Base-by-base conservation (phyloP, 352 stramenopile species). In the Pythium dissimile region DNA sequence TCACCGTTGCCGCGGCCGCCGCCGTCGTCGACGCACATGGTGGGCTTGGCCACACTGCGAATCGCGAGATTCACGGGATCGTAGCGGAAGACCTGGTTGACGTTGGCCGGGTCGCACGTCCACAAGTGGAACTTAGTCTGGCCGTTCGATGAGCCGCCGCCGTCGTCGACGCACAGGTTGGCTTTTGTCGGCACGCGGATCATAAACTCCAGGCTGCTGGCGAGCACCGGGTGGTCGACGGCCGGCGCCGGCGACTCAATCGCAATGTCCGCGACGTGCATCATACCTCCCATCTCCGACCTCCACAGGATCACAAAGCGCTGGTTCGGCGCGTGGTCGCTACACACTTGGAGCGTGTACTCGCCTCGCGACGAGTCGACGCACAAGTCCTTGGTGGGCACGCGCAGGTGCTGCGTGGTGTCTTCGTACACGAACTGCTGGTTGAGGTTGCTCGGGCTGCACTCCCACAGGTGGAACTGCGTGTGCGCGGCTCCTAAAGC, bases 351-450 rank as follows among this genome's bases (percentile, higher is more conserved):
- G 4, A 53, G 5, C n/a, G 27, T 53, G 30, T 53, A 53, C 6
- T 26, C 21, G 30, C 31, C 34, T 3, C 24, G n/a, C 2, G 21
- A 12, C 31, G 44, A 12, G 31, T 45, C 48, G 43, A 72, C 45
- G 26, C 68, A 76, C 13, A 71, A 31, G 24, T 58, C 53, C 39
- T 64, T 62, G 3, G 12, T 35, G 2, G 48, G 48, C 13, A 44
- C 39, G 27, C 30, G 23, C 21, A 48, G 26, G 21, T 48, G 51
- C 31, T 50, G 51, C 38, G 41, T 48, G 10, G 41, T 20, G 6
- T 42, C 30, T 11, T 59, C 24, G 18, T 48, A 59, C 4, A 42
- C 20, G 31, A 71, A 80, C 50, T 64, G 67, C 35, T 80, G 71
- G 46, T 80, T 80, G 39, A 34, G 11, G 53, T 62, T 67, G 45